Base-by-base conservation (phyloP, 2,329 filamentous ascomycete species). In the Arthrobotrys pseudoclavata region DNA sequence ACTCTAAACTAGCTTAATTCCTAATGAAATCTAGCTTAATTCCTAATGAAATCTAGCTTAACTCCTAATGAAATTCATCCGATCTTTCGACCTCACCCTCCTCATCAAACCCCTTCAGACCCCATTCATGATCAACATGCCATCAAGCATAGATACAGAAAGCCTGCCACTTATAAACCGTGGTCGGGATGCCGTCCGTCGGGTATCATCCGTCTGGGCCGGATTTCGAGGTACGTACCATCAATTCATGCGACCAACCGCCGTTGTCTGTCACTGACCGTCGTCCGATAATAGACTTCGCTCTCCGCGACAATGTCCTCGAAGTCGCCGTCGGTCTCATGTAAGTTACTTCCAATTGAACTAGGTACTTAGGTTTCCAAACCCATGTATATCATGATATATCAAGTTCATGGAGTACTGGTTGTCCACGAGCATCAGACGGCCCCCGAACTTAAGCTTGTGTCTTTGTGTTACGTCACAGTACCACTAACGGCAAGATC, bases 271-370 rank as follows among this genome's bases (percentile, higher is more conserved):
- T 22, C 15, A 24, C 22, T 50, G 20, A 24, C 15, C 6, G 20
- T 4, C 15, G 20, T 5, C 20, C 9, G 20, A 26, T 66, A 40
- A 24, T 90, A 80, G 90, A 92, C 82, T 93, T 93, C 83, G 91
- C 90, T 0, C 87, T 92, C 67, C 88, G 91, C 79, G 91, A 91
- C 72, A 92, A 93, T 80, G 91, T 93, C 57, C 86, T 93, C 26
- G 89, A 93, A 83, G 91, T 93, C 75, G 91, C 91, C 15, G 89
- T 93, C 80, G 91, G 91, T 80, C 85, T 93, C 79, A 93, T 93
- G 90, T 92, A 82, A 83, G 86, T 83, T 26, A 53, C 15, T 12
- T 3, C 4, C 29, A 34, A 10, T 9, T 10, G 7, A 34, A 34
- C 7, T 34, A 9, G 7, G 31, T 34, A 34, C 31, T 34, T 6